Conservation (phyloP, 192 early-diverging fungal genomes). For the Backusella morwellensis region DNA sequence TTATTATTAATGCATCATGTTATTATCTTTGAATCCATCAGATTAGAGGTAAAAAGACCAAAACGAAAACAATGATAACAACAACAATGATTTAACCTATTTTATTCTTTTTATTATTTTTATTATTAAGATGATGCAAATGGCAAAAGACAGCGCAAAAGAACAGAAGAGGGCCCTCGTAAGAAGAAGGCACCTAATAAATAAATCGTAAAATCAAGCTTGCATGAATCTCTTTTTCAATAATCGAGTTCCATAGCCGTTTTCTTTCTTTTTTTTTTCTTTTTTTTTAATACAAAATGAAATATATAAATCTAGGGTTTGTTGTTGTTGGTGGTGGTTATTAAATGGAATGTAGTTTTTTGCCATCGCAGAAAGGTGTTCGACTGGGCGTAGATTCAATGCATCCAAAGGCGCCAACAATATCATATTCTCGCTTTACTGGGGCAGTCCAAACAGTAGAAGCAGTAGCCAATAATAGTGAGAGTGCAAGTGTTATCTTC, state of each 20-base stretch:
- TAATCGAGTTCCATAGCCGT: too few relatives aligned
- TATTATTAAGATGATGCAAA: slow-evolving; percentile 14
- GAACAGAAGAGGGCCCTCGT: slow-evolving; percentile 16
- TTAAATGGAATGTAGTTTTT: background rate
- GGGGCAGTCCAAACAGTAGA: background rate
- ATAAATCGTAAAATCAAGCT: background rate
- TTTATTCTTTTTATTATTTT: background rate
- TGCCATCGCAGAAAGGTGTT: background rate
- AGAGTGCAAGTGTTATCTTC: background rate
- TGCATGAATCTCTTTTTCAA: background rate
- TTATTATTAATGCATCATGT: background rate
- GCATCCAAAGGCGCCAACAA: background rate
- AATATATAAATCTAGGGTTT: background rate
- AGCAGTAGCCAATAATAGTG: background rate
- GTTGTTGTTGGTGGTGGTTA: background rate
- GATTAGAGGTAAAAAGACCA: background rate
- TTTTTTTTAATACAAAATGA: background rate
- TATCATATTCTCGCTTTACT: background rate
- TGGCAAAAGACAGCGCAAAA: slow-evolving; percentile 25
- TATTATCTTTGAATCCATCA: background rate
- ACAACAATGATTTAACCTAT: background rate
- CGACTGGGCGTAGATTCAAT: background rate
- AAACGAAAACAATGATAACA: background rate
- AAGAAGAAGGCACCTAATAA: slow-evolving; percentile 12
- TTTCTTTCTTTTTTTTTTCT: background rate